Evolutionary conservation across 768 basidiomycete genomes (phyloP).

Genomic region (Russula dissimulans): DNA sequence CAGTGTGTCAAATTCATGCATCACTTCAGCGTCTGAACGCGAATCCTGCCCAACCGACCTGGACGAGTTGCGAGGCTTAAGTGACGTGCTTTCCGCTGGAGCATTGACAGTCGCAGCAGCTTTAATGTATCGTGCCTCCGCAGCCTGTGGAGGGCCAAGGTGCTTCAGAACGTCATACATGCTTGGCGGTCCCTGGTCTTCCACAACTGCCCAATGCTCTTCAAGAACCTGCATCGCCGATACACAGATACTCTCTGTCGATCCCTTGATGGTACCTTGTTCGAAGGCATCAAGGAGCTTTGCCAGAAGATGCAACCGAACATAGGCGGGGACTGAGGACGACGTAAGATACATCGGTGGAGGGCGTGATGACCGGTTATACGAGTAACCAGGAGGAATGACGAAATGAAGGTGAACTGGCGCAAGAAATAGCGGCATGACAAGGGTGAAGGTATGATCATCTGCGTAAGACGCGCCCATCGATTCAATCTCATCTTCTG

Average conservation of each 20-base stretch:
- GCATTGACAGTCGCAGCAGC: background rate
- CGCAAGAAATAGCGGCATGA: slow-evolving; percentile 57
- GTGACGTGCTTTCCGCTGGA: background rate
- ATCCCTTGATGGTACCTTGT: slow-evolving; percentile 45
- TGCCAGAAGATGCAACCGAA: slow-evolving; percentile 74
- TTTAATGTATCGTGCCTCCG: background rate
- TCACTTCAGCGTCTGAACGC: slow-evolving; percentile 42
- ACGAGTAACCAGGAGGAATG: slow-evolving; percentile 37
- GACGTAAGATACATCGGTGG: slow-evolving; percentile 74
- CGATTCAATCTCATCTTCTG: slow-evolving; percentile 24
- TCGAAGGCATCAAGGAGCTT: slow-evolving; percentile 50
- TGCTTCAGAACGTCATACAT: slow-evolving; percentile 57
- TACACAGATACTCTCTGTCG: slow-evolving; percentile 66
- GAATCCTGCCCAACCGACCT: slow-evolving; percentile 29
- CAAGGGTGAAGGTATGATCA: slow-evolving; percentile 32
- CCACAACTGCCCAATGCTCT: slow-evolving; percentile 55
- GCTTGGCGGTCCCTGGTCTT: slow-evolving; percentile 67
- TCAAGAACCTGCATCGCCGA: slow-evolving; percentile 62
- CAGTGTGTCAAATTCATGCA: slow-evolving; percentile 41
- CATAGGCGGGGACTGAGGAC: slow-evolving; percentile 59
- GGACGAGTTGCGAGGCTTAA: slow-evolving; percentile 20
- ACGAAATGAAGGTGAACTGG: slow-evolving; percentile 62
- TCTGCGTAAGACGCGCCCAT: slow-evolving; percentile 44
- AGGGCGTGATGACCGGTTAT: slow-evolving; percentile 39
- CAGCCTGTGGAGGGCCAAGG: slow-evolving; percentile 34